Conservation (phyloP, 257 asterid species). For the Handroanthus guayacan region DNA sequence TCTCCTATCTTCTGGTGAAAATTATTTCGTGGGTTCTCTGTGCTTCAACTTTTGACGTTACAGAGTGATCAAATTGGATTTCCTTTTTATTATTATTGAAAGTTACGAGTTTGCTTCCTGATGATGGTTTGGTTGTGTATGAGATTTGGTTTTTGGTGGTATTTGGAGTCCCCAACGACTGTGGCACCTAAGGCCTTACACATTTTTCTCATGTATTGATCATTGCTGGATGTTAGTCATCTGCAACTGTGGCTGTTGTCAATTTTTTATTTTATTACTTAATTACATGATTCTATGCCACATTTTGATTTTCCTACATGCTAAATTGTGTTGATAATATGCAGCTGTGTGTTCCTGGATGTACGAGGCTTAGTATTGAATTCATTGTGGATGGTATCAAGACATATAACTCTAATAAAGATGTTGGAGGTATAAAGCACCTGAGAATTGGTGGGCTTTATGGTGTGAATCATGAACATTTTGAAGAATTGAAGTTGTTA, state of each 20-base stretch:
- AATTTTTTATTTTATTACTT: not conserved
- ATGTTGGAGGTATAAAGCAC: conserved; percentile 48
- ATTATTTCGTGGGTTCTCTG: not conserved
- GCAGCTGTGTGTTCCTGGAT: conserved; percentile 77
- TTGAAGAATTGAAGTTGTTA: conserved; percentile 50
- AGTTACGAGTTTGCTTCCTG: not conserved
- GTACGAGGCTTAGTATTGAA: conserved; percentile 64
- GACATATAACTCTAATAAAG: conserved; percentile 42
- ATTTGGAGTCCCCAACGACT: not conserved
- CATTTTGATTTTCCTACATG: not conserved
- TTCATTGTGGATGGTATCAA: conserved; percentile 53
- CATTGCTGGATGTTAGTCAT: not conserved
- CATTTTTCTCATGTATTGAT: not conserved
- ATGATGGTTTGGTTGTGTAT: not conserved
- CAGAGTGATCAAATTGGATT: not conserved
- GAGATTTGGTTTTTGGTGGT: not conserved
- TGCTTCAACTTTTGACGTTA: not conserved
- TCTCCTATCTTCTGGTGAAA: not conserved
- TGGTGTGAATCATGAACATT: conserved; percentile 57
- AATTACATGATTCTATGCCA: not conserved
- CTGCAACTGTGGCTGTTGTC: not conserved
- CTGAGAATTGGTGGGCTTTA: conserved; percentile 70
- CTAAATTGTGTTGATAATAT: conserved; percentile 10
- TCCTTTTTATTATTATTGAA: not conserved
- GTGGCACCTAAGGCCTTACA: not conserved